These are phyloP conservation scores for Saccharomycopsis fibuligera DNA, from an alignment of 805 yeast species.

Conservation along the genomic window DNA sequence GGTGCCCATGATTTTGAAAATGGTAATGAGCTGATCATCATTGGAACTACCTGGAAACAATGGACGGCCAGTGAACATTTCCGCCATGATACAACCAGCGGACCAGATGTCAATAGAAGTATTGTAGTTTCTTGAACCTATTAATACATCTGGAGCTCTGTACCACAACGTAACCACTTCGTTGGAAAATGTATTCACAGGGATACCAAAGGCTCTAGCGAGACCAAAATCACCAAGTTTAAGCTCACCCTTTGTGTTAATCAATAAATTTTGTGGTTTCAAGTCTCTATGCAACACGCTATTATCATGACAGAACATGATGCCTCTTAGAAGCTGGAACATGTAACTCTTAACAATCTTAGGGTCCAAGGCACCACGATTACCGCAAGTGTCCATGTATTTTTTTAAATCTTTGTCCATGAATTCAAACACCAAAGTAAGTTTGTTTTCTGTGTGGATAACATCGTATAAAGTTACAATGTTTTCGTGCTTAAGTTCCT, in stretches of 20 bases:
- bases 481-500: slow-evolving; percentile 89
- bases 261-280: slow-evolving; percentile 91
- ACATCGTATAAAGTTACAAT: slow-evolving; percentile 91
- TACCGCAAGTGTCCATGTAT: slow-evolving; percentile 87
- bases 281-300: slow-evolving; percentile 67
- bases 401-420: slow-evolving; percentile 91
- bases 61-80: slow-evolving; percentile 97
- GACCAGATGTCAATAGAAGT: slow-evolving; percentile 99
- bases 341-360: slow-evolving; percentile 80
- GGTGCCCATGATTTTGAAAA: slow-evolving; percentile 91
- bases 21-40: slow-evolving; percentile 89
- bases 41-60: slow-evolving; percentile 93
- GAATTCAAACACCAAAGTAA: slow-evolving; percentile 87
- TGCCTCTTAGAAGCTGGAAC: slow-evolving; percentile 89
- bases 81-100: slow-evolving; percentile 96
- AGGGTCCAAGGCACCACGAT: slow-evolving; percentile 65
- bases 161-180: slow-evolving; percentile 98
- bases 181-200: slow-evolving; percentile 93
- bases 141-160: slow-evolving; percentile 31
- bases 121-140: slow-evolving; percentile 92
- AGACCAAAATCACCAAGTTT: slow-evolving; percentile 95
- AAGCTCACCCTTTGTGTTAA: slow-evolving; percentile 82
- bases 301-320: slow-evolving; percentile 80
- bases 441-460: slow-evolving; percentile 92
- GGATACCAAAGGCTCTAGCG: slow-evolving; percentile 97